Conservation (phyloP, 495 filamentous ascomycete genomes). For the Penicillium egyptiacum region DNA sequence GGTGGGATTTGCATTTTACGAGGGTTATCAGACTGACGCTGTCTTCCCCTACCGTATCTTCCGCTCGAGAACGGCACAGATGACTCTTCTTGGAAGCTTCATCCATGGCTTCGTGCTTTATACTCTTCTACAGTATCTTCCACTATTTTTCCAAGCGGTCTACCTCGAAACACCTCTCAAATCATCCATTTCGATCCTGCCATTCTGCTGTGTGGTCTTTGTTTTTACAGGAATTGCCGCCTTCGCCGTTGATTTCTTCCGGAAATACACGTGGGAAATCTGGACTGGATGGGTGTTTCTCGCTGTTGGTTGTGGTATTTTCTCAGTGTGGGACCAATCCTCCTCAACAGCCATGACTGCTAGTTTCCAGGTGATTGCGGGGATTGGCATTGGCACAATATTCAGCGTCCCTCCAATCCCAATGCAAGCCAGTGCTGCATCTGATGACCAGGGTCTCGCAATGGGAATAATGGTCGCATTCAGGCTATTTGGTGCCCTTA, state of each 20-base stretch:
- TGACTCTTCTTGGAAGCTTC: conserved; percentile 23
- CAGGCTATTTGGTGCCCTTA: conserved; percentile 40
- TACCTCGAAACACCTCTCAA: conserved; percentile 22
- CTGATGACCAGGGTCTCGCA: conserved; percentile 41
- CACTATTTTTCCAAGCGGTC: conserved; percentile 49
- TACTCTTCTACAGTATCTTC: conserved; percentile 41
- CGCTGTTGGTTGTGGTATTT: conserved; percentile 26
- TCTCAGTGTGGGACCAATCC: no score
- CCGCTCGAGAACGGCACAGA: conserved; percentile 25
- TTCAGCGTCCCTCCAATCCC: no score
- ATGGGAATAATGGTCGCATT: conserved; percentile 35
- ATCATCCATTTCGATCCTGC: conserved; percentile 29
- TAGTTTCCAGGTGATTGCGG: no score
- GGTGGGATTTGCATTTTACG: conserved; percentile 20
- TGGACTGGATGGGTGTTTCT: conserved; percentile 38
- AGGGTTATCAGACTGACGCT: not conserved
- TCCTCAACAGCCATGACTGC: no score
- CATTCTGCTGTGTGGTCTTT: no score
- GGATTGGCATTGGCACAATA: no score
- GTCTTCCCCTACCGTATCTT: conserved; percentile 37
- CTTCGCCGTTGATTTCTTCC: conserved; percentile 33
- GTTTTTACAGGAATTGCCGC: conserved; percentile 16
- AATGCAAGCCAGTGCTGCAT: conserved; percentile 20
- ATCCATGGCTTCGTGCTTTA: conserved; percentile 15
- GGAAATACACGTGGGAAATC: conserved; percentile 48